phyloP scores from a whole-genome alignment of 306 rosid species.

The Fragaria nilgerrensis region DNA sequence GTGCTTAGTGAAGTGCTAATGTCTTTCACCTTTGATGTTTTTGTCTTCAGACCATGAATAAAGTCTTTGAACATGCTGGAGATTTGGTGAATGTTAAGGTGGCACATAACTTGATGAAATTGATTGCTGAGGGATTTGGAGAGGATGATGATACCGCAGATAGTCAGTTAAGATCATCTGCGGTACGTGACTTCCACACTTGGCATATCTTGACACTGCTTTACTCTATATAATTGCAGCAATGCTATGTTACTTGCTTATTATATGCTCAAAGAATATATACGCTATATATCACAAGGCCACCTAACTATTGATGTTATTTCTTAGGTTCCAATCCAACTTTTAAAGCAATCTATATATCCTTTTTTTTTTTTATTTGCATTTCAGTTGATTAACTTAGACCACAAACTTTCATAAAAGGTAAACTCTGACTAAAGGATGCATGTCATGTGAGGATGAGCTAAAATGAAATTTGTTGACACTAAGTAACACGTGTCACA shows the following conservation, averaged over 20 bases:
- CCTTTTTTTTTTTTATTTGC: neutral
- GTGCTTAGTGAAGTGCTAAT: neutral
- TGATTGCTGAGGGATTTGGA: constrained; percentile 99
- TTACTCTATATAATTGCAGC: constrained; percentile 2
- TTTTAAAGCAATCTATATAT: neutral
- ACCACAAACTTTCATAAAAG: neutral
- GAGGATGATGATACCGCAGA: constrained; percentile 82
- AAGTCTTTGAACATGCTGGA: constrained; percentile 99
- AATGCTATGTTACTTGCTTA: constrained; percentile 7
- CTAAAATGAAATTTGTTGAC: neutral
- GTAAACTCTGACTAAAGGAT: neutral
- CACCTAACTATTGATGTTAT: neutral
- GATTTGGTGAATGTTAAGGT: constrained; percentile 94
- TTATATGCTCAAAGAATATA: neutral
- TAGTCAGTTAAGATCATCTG: constrained; percentile 91
- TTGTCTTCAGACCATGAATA: constrained; percentile 84
- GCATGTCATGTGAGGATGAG: neutral
- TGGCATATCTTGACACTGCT: neutral
- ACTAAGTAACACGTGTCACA: neutral
- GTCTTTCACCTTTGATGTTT: constrained; percentile 13
- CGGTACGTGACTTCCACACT: constrained; percentile 58
- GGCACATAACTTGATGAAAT: constrained; percentile 95
- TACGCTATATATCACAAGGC: neutral
- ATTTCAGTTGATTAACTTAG: neutral
- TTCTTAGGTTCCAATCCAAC: neutral